Base-by-base conservation (phyloP, 768 basidiomycete genomes). In the Cystobasidium onofrii region DNA sequence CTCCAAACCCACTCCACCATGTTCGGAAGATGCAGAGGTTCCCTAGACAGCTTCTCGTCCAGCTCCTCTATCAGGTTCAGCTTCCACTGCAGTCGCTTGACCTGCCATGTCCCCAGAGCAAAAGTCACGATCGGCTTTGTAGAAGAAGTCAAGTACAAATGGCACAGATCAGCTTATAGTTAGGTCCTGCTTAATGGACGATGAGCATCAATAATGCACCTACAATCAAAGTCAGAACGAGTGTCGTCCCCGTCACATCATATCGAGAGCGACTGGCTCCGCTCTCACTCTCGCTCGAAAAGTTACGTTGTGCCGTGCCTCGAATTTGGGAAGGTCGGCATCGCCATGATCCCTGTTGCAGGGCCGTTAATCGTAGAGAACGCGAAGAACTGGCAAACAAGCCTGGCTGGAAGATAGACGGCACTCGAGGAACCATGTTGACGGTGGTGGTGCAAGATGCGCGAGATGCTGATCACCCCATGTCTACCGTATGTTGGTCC, bases 31-130 rank as follows among this genome's bases (percentile, higher is more conserved):
- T 83, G 78, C 71, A 99, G 86, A 0, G 95, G 89, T 36, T 86
- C 87, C 18, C 89, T 84, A 75, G 89, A 85, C 41, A 98, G 82
- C 82, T 96, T 95, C 81, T 90, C 88, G 80, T 96, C 90, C 41
- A 98, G 84, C 78, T 97, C 91, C 76, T 96, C 91, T 75, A 98
- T 97, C 64, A 99, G 84, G 65, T 87, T 86, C 55, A 95, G 84
- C 82, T 99, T 99, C 96, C 96, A 99, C 80, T 90, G 86, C 34
- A 98, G 85, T 61, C 96, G 87, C 77, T 91, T 86, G 36, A 99
- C 83, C 82, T 99, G 96, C 95, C 95, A 98, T 23, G 80, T 87
- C 86, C 96, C 95, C 75, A 99, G 83, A 18, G 85, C 89, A 76
- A 93, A 92, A 0, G 92, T 92, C 79, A 96, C 88, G 74, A 97